Evolutionary conservation across 179 eudicot genomes (phyloP), one percentile per base, ranked within the genome.

Genomic region (Monotropa hypopitys): DNA sequence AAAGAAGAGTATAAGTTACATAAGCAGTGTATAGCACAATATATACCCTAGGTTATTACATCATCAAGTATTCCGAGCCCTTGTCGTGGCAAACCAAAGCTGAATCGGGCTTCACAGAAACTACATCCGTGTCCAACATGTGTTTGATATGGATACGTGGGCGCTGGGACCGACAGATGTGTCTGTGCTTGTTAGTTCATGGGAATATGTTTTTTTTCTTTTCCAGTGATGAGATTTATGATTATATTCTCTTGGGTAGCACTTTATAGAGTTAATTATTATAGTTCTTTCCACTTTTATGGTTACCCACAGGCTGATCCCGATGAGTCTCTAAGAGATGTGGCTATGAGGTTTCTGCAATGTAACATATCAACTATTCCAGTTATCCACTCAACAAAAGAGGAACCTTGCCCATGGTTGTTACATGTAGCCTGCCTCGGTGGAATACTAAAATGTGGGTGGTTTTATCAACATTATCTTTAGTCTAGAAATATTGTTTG

Each of bases 371-470:
- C 88, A 54, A 74, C 86, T 26, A 75, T 89, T 76, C 92, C 92
- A 15, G 67, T 89, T 67, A 32, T 85, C 45, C 42, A 87, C 72
- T 72, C 81, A 49, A 53, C 54, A 51, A 21, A 77, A 69, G 87
- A 81, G 70, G 90, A 80, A 74, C 80, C 86, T 49, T 74, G 70
- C 57, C 85, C 90, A 42, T 57, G 45, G 56, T 73, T 89, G 72
- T 81, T 89, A 61, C 86, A 85, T 62, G 53, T 85, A 35, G 86
- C 88, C 30, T 89, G 90, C 80, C 90, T 89, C 18, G 76, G 88
- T 80, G 90, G 81, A 81, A 80, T 89, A 38, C 67, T 89, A 78
- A 80, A 81, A 75, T 76, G 92, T 89, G 75, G 30, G 87, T 71
- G 21, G 87, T 66, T 72, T 75, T 32, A 47, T 76, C 42, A 20